These are phyloP conservation scores for Pyrenula aspistea DNA, from an alignment of 495 filamentous ascomycete genomes.

Conservation along the genomic window DNA sequence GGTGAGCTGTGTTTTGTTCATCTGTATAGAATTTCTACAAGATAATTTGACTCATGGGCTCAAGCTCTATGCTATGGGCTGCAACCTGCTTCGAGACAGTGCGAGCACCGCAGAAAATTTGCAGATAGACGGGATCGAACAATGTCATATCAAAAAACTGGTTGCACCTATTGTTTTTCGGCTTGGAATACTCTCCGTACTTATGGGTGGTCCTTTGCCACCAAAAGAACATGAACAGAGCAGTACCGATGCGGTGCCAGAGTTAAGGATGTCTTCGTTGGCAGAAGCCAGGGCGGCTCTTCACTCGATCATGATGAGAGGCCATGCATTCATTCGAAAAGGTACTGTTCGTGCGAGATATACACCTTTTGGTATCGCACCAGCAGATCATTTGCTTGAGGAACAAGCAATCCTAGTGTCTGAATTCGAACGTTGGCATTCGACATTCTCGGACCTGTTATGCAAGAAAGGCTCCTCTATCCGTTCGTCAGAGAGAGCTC, in stretches of 20 bases:
- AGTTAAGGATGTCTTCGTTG: not conserved
- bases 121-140: constrained; percentile 8
- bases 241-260: not conserved
- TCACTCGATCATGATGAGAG: not conserved
- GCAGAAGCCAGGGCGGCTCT: not conserved
- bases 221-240: not conserved
- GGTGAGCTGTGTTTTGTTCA: constrained; percentile 39
- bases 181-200: constrained; percentile 9
- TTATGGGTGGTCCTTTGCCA: constrained; percentile 10
- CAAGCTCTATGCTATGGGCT: constrained; percentile 13
- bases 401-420: not conserved
- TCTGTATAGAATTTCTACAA: constrained; percentile 40
- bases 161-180: constrained; percentile 17
- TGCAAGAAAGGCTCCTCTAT: not conserved
- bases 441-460: not conserved
- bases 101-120: not conserved
- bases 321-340: not conserved
- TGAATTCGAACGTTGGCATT: not conserved
- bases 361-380: not conserved
- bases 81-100: constrained; percentile 8
- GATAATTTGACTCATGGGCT: constrained; percentile 22
- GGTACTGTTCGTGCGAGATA: not conserved
- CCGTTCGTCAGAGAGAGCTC: constrained; percentile 1
- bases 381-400: not conserved
- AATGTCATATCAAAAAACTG: constrained; percentile 9